Base-by-base conservation (phyloP, 176 grass and related monocot genomes). In the Themeda triandra region DNA sequence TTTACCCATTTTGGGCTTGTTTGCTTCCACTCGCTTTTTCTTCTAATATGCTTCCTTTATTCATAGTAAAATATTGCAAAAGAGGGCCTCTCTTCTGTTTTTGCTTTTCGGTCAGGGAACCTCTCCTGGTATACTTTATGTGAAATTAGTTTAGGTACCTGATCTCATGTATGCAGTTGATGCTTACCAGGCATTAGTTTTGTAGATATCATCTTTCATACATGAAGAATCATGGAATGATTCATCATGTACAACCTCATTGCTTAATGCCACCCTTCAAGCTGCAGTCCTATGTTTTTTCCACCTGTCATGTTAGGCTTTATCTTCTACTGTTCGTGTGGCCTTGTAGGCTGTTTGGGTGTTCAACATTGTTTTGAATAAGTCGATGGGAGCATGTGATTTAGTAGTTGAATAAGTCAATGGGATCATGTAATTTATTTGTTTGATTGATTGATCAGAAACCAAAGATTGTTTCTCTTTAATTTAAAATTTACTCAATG, bases 171-270 rank as follows among this genome's bases (percentile, higher is more conserved):
- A 58, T 76, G 25, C 11, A 27, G 6, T 33, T 37, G 3, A 17
- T 21, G 56, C 45, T 80, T 73, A 13, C 4, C 15, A 24, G 42
- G 25, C 28, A 60, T 82, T 82, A 68, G 51, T 74, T 84, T 74
- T 63, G 19, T 76, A 36, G 5, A 40, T 18, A 41, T 76, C 9
- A 14, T 75, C 46, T 49, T 49, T 18, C 46, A 29, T 51, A 79
- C 69, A 29, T 66, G 60, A 48, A 35, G 59, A 28, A 10, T 29
- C 42, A 80, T 19, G 23, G 32, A 81, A 69, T 37, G 13, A 37
- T 69, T 39, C 45, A 36, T 39, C 45, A 36, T 25, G 7, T 12
- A 19, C 46, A 10, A 6, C 29, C 14, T 80, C 6, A 21, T 15
- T 30, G 44, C 29, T 67, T 65, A 66, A 66, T 46, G 58, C 1